These are phyloP conservation scores for Dothistroma septosporum DNA, from an alignment of 2,329 filamentous ascomycete species.

Conservation along the genomic window DNA sequence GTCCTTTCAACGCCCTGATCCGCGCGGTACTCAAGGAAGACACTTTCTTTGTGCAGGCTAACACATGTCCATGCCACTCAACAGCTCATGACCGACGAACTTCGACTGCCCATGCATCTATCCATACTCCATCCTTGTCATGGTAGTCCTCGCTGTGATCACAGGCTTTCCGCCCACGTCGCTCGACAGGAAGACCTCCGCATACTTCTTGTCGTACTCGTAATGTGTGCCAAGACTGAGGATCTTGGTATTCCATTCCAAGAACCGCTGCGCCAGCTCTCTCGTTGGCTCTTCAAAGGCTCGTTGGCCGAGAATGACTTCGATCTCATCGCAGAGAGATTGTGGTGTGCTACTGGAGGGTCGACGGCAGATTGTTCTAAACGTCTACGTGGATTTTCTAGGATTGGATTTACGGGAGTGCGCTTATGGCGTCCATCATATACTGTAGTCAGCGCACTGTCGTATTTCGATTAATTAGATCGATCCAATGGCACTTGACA, in stretches of 20 bases:
- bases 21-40: too few relatives aligned
- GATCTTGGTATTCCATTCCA: not conserved
- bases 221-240: not conserved
- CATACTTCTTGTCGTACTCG: not conserved
- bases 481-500: too few relatives aligned
- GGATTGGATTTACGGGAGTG: not conserved
- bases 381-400: not conserved
- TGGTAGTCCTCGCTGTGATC: not conserved
- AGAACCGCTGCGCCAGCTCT: not conserved
- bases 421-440: not conserved
- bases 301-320: not conserved
- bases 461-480: too few relatives aligned
- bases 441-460: too few relatives aligned
- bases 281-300: not conserved
- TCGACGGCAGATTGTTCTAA: not conserved
- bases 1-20: too few relatives aligned
- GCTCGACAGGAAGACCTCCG: not conserved
- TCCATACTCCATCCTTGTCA: not conserved
- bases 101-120: not conserved
- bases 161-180: not conserved
- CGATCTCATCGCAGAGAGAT: not conserved
- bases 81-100: not conserved
- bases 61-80: not conserved
- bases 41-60: too few relatives aligned
- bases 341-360: not conserved